Evolutionary conservation across 257 asterid genomes (phyloP).

Genomic region (Jaltomata sinuosa): DNA sequence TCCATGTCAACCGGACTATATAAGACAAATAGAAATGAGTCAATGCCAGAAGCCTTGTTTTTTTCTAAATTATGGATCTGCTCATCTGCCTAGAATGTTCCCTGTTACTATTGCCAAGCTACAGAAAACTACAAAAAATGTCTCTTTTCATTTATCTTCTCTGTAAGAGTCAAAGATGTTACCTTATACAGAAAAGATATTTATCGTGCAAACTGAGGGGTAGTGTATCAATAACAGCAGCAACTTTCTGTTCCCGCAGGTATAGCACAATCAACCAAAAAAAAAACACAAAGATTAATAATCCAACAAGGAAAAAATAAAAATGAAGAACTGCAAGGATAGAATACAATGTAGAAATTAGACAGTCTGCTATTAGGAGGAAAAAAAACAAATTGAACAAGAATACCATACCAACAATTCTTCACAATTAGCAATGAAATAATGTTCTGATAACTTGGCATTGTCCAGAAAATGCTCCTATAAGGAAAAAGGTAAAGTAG

Average conservation of each 20-base stretch:
- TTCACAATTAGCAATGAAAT: conserved; percentile 69
- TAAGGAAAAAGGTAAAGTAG: background rate
- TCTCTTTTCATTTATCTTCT: background rate
- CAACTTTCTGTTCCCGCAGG: conserved; percentile 58
- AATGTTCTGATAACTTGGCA: conserved; percentile 72
- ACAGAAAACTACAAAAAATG: background rate
- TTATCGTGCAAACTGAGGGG: conserved; percentile 75
- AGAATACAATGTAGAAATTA: background rate
- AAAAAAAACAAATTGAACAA: background rate
- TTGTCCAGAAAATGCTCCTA: conserved; percentile 83
- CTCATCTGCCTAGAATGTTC: background rate
- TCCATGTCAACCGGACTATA: conserved; percentile 85
- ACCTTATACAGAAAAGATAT: conserved; percentile 81
- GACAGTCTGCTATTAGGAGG: background rate
- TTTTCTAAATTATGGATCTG: background rate
- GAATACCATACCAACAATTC: conserved; percentile 52
- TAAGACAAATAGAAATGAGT: conserved; percentile 12
- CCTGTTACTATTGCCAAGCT: background rate
- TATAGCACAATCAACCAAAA: conserved; percentile 6
- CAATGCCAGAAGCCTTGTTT: background rate
- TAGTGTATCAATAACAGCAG: conserved; percentile 76
- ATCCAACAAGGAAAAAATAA: background rate
- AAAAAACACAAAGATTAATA: background rate
- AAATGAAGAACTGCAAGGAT: background rate
- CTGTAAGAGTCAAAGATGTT: conserved; percentile 3